Evolutionary conservation across 2,329 filamentous ascomycete species (phyloP).

Genomic region (Periconia sp.): DNA sequence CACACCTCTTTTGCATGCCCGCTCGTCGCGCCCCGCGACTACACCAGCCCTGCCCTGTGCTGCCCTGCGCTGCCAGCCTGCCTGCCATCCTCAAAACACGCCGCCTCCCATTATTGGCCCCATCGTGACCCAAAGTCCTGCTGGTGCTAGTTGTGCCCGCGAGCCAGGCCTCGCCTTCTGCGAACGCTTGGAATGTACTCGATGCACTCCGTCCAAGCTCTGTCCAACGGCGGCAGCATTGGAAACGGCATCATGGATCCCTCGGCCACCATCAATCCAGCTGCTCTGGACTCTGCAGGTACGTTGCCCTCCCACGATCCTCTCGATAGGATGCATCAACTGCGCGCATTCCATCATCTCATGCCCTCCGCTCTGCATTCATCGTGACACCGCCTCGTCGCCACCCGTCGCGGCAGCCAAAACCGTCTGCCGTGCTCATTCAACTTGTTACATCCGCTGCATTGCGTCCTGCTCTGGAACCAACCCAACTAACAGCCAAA

Average conservation of each 20-base stretch:
- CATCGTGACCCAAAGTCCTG: slow-evolving; percentile 9
- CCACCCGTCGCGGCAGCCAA: slow-evolving; percentile 7
- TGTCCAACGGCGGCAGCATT: slow-evolving; percentile 43
- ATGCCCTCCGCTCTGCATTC: not conserved
- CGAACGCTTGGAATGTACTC: slow-evolving; percentile 45
- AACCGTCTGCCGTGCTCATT: slow-evolving; percentile 16
- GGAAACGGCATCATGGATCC: slow-evolving; percentile 45
- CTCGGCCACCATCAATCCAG: slow-evolving; percentile 46
- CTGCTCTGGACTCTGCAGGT: slow-evolving; percentile 42
- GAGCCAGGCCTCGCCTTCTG: slow-evolving; percentile 32
- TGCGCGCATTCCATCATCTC: not conserved
- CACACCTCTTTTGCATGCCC: slow-evolving; percentile 3
- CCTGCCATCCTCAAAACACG: slow-evolving; percentile 1
- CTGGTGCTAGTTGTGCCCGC: slow-evolving; percentile 16
- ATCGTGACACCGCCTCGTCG: slow-evolving; percentile 14
- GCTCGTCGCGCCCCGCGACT: slow-evolving; percentile 11
- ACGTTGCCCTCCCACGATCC: slow-evolving; percentile 11
- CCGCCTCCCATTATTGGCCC: slow-evolving; percentile 25
- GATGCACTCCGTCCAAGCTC: slow-evolving; percentile 42
- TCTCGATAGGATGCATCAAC: too few relatives aligned
- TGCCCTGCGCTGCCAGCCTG: slow-evolving; percentile 3
- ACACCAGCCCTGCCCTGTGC: slow-evolving; percentile 3
- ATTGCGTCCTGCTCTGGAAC: slow-evolving; percentile 11
- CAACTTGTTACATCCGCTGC: slow-evolving; percentile 37
- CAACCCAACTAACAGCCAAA: slow-evolving; percentile 25